These are phyloP conservation scores for Phytophthora syringae DNA, from an alignment of 352 stramenopile genomes.

Conservation along the genomic window DNA sequence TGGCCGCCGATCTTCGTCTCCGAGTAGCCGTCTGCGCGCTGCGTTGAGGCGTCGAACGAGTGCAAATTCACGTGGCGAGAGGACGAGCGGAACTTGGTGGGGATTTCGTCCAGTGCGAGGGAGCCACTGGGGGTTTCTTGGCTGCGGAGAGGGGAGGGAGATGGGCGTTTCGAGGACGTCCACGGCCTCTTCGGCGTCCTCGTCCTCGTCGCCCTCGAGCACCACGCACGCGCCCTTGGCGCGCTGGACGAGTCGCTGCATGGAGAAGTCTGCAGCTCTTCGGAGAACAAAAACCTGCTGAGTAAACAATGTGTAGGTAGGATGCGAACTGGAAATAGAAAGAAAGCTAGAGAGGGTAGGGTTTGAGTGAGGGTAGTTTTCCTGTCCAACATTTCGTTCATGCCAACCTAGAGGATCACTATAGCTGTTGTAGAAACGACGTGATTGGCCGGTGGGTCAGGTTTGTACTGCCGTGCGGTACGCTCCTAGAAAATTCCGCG, in stretches of 20 bases:
- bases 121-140: no score
- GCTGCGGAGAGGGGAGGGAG: no score
- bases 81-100: conserved; percentile 32
- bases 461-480: background rate
- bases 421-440: background rate
- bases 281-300: conserved; percentile 12
- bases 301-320: conserved; percentile 10
- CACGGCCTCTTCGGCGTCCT: conserved; percentile 15
- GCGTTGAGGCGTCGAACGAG: conserved; percentile 44
- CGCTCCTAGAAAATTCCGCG: conserved; percentile 9
- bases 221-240: conserved; percentile 27
- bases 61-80: conserved; percentile 62
- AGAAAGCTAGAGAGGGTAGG: no score
- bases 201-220: conserved; percentile 29
- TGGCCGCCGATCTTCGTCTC: conserved; percentile 86
- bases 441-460: background rate
- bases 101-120: conserved; percentile 10
- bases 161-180: conserved; percentile 3
- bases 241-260: conserved; percentile 36
- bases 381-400: no score
- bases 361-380: no score
- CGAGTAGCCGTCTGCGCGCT: conserved; percentile 36
- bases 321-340: background rate
- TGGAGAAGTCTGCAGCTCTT: conserved; percentile 17
- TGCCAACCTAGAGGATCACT: background rate